Evolutionary conservation across 768 basidiomycete species (phyloP).

Genomic region (Phlegmacium glaucopus): DNA sequence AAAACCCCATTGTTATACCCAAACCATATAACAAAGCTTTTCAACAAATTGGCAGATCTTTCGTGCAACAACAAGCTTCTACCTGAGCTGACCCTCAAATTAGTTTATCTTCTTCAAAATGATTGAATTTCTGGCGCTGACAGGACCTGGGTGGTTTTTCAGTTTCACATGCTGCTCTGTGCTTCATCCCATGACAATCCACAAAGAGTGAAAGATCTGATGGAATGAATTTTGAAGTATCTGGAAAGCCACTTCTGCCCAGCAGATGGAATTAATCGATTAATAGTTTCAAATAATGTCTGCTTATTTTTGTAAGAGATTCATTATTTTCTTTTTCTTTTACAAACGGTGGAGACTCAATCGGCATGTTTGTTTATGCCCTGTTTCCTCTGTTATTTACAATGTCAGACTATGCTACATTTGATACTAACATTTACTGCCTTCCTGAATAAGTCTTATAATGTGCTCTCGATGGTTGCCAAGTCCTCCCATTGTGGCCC

Average conservation of each 20-base stretch:
- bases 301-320: no score
- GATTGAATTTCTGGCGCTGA: background rate
- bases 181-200: slow-evolving; percentile 21
- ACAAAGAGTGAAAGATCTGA: slow-evolving; percentile 14
- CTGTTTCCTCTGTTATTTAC: no score
- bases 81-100: slow-evolving; percentile 47
- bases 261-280: no score
- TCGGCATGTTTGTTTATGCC: no score
- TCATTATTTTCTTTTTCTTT: no score
- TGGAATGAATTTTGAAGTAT: slow-evolving; percentile 29
- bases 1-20: slow-evolving; percentile 33
- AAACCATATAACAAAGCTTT: slow-evolving; percentile 25
- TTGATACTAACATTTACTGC: no score
- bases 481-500: no score
- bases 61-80: slow-evolving; percentile 28
- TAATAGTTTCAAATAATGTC: no score
- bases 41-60: slow-evolving; percentile 24
- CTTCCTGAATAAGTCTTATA: no score
- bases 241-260: slow-evolving; percentile 25
- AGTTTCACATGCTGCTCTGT: slow-evolving; percentile 39
- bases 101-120: slow-evolving; percentile 32
- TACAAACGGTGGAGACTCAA: no score
- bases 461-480: no score
- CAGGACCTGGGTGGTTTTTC: slow-evolving; percentile 8
- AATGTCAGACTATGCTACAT: no score